Percentiles rank a stretch among this genome's conserved stretches.
phyloP scores from a whole-genome alignment of 495 filamentous ascomycete genomes.

The Penicillium coprophilum region DNA sequence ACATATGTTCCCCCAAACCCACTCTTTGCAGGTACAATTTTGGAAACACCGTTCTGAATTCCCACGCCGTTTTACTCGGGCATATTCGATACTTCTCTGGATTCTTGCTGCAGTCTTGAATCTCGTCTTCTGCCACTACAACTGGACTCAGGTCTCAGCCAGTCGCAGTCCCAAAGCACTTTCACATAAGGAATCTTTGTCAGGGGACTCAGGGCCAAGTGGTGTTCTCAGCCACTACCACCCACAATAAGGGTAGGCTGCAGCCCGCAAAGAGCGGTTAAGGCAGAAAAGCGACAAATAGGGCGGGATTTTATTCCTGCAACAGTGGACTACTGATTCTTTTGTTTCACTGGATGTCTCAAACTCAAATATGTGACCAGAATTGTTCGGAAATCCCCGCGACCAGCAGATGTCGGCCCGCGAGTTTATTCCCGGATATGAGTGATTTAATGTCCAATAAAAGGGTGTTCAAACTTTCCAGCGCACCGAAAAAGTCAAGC shows the following conservation, averaged over 20 bases:
- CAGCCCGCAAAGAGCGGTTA: not conserved
- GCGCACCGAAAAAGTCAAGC: not conserved
- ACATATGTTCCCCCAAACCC: not conserved
- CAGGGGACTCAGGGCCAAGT: conserved; percentile 7
- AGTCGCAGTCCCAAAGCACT: conserved; percentile 5
- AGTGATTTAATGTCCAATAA: not conserved
- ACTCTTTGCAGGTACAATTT: not conserved
- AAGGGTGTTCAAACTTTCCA: not conserved
- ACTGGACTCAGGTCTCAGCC: not conserved
- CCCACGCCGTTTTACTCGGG: not conserved
- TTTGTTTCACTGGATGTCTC: not conserved
- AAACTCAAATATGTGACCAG: not conserved
- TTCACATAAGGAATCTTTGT: conserved; percentile 12
- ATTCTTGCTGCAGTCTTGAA: not conserved
- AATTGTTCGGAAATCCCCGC: not conserved
- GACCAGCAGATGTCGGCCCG: conserved; percentile 1
- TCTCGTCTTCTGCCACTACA: not conserved
- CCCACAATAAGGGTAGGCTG: not conserved
- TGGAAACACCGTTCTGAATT: not conserved
- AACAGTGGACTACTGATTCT: not conserved
- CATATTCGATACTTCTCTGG: not conserved
- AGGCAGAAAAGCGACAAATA: not conserved
- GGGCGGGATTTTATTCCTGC: not conserved
- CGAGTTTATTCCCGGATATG: not conserved
- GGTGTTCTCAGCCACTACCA: not conserved